Evolutionary conservation across 768 basidiomycete species (phyloP), one percentile per base, ranked within the genome.

Genomic region (Kwoniella europaea): DNA sequence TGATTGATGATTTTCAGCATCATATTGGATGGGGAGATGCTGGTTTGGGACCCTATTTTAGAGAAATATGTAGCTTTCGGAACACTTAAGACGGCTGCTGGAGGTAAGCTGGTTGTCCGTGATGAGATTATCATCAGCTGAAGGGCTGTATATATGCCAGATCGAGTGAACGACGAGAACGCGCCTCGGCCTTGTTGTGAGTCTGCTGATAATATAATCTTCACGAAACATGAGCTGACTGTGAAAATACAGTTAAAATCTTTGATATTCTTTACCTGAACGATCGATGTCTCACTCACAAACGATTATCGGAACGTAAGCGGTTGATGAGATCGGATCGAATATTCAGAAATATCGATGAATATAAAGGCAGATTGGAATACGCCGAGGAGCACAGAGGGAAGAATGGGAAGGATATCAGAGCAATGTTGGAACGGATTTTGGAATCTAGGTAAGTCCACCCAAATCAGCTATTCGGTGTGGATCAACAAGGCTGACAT

Each of bases 1-100:
- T 27, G 29, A 43, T 79, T 35, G 79, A 27, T 43, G 9, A 5
- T 46, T 24, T 3, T 0, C 68, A 98, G 96, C 61, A 91, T 96
- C 75, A 92, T 98, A 58, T 83, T 99, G 15, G 97, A 99, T 75
- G 97, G 97, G 0, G 97, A 99, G 82, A 98, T 99, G 96, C 85
- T 99, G 42, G 96, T 98, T 2, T 98, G 92, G 92, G 97, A 98
- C 83, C 96, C 96, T 0, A 86, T 91, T 3, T 90, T 92, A 0
- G 90, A 91, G 76, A 89, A 92, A 22, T 92, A 93, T 78, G 85
- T 97, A 20, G 93, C 96, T 0, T 98, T 99, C 72, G 97, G 97
- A 1, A 92, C 90, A 0, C 85, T 99, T 61, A 99, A 99, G 84
- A 92, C 94, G 0, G 93, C 94, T 54, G 95, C 95, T 0, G 85